Conservation (phyloP, 2,329 filamentous ascomycete genomes). For the Clathrospora elynae region DNA sequence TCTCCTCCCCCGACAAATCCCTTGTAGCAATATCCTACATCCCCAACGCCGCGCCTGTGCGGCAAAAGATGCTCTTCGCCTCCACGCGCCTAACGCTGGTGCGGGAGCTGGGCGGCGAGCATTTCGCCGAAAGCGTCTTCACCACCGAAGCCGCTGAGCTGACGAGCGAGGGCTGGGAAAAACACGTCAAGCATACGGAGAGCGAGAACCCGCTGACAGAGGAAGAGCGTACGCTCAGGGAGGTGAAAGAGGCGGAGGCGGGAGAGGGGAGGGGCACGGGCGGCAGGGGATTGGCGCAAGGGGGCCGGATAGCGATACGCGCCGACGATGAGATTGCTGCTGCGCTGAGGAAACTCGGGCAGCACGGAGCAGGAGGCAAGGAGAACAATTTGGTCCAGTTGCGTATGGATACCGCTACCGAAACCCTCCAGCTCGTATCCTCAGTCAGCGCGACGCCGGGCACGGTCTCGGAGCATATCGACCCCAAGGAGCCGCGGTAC, state of each 20-base stretch:
- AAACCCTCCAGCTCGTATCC: conserved; percentile 70
- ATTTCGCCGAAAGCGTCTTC: conserved; percentile 78
- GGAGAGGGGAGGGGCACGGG: conserved; percentile 73
- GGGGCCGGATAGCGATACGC: conserved; percentile 54
- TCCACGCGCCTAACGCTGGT: conserved; percentile 75
- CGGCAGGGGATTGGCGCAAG: conserved; percentile 50
- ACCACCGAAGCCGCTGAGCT: conserved; percentile 72
- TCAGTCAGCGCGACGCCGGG: conserved; percentile 59
- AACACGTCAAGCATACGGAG: conserved; percentile 70
- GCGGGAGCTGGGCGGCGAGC: conserved; percentile 76
- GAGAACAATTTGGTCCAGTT: conserved; percentile 67
- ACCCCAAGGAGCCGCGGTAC: conserved; percentile 72
- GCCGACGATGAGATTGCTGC: conserved; percentile 67
- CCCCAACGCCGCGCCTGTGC: conserved; percentile 76
- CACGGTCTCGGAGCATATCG: conserved; percentile 66
- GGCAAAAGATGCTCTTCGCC: conserved; percentile 86
- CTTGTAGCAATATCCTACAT: conserved; percentile 77
- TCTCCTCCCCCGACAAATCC: conserved; percentile 45
- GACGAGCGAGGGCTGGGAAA: conserved; percentile 70
- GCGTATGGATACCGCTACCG: conserved; percentile 73
- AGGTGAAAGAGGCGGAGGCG: conserved; percentile 76
- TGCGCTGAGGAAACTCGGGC: conserved; percentile 65
- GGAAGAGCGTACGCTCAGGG: conserved; percentile 73
- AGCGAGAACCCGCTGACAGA: conserved; percentile 73
- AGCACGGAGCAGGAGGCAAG: conserved; percentile 49